Conservation (phyloP, 23 red algal genomes). For the Gracilaria domingensis region DNA sequence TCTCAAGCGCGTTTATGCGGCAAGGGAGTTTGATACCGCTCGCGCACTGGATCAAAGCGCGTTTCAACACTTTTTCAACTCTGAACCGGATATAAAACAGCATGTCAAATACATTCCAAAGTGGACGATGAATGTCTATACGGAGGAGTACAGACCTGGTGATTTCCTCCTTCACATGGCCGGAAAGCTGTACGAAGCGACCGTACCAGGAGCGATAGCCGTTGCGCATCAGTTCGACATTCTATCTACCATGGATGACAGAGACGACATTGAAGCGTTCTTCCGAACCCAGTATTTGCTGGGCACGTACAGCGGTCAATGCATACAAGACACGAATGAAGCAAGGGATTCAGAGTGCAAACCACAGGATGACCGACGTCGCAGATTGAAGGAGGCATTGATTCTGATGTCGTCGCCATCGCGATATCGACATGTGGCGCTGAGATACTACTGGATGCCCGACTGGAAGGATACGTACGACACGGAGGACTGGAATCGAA, state of each 20-base stretch:
- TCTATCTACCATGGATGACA: constrained; percentile 62
- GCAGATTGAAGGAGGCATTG: constrained; percentile 60
- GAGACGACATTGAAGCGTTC: constrained; percentile 79
- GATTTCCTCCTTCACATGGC: constrained; percentile 92
- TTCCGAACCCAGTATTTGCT: constrained; percentile 75
- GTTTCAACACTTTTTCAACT: constrained; percentile 77
- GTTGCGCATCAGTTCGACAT: constrained; percentile 89
- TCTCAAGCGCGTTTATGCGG: constrained; percentile 76
- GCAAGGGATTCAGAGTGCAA: constrained; percentile 47
- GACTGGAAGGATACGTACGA: constrained; percentile 73
- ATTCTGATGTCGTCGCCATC: constrained; percentile 25
- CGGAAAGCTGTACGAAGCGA: constrained; percentile 82
- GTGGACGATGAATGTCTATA: constrained; percentile 85
- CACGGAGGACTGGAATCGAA: constrained; percentile 31
- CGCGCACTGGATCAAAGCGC: constrained; percentile 82
- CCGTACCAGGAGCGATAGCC: constrained; percentile 70
- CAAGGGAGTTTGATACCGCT: constrained; percentile 71
- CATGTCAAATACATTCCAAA: constrained; percentile 78
- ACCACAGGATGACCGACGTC: constrained; percentile 60
- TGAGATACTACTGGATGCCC: constrained; percentile 72
- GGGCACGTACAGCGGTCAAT: constrained; percentile 51
- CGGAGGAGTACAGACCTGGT: constrained; percentile 81
- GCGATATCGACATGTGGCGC: constrained; percentile 72
- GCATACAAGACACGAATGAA: constrained; percentile 16
- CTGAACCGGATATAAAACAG: constrained; percentile 19